Evolutionary conservation across 305 asterid genomes (phyloP).

Genomic region (Fraxinus paxiana): DNA sequence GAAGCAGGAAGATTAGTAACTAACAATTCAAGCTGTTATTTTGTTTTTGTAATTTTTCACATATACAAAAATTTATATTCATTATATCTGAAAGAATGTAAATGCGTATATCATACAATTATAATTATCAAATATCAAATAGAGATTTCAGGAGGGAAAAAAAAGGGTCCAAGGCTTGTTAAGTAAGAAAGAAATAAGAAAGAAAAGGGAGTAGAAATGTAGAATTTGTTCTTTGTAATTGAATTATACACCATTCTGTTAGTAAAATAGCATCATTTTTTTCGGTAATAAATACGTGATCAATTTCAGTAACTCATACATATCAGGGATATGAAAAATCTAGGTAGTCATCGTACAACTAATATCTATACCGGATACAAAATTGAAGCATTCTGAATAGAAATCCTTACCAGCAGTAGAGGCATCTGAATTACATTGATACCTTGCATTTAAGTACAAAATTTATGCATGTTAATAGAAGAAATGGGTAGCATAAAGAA

Average conservation of each 20-base stretch:
- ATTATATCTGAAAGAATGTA: slow-evolving; percentile 28
- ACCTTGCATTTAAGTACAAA: not conserved
- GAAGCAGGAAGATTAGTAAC: slow-evolving; percentile 26
- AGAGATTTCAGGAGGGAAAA: slow-evolving; percentile 9
- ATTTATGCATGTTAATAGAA: not conserved
- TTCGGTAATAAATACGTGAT: not conserved
- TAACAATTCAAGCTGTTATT: not conserved
- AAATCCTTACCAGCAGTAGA: not conserved
- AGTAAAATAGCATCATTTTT: not conserved
- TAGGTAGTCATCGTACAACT: not conserved
- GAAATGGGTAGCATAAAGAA: not conserved
- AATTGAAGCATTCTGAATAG: not conserved
- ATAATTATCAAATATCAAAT: slow-evolving; percentile 30
- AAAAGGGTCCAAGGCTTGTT: not conserved
- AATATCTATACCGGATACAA: not conserved
- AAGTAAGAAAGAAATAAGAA: not conserved
- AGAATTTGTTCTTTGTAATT: not conserved
- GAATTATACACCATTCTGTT: not conserved
- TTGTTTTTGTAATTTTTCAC: slow-evolving; percentile 39
- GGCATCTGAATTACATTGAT: not conserved
- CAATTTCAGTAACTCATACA: not conserved
- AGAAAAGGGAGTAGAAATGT: not conserved
- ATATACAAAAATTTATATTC: slow-evolving; percentile 26
- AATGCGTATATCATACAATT: slow-evolving; percentile 30
- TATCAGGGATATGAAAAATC: not conserved